A percentile compares a stretch with the other conserved stretches of the same genome.
phyloP scores from a whole-genome alignment of 495 filamentous ascomycete genomes.

The Hypoxylon rickii region DNA sequence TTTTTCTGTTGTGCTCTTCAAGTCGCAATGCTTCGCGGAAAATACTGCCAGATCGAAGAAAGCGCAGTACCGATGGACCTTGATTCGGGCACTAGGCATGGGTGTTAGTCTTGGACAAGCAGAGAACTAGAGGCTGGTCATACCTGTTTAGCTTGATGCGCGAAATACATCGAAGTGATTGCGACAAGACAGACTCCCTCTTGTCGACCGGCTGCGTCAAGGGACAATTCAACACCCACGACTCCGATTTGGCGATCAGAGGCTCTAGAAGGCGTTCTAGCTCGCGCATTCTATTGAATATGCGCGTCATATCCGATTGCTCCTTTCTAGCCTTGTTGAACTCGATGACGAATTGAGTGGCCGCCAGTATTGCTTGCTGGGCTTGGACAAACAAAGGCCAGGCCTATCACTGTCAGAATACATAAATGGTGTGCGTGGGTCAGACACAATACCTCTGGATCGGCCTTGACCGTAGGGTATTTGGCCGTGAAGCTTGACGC shows the following conservation, averaged over 20 bases:
- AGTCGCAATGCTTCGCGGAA: constrained; percentile 62
- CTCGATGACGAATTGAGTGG: constrained; percentile 59
- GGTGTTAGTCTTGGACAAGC: constrained; percentile 11
- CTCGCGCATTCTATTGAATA: constrained; percentile 60
- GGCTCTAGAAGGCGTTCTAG: constrained; percentile 57
- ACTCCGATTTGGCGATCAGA: constrained; percentile 52
- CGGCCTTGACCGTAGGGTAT: constrained; percentile 56
- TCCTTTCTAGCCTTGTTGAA: constrained; percentile 42
- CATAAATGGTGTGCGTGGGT: background rate
- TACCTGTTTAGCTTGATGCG: constrained; percentile 64
- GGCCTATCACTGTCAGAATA: constrained; percentile 41
- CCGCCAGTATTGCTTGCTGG: constrained; percentile 60
- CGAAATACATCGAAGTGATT: constrained; percentile 58
- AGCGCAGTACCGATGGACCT: constrained; percentile 62
- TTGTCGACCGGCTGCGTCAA: constrained; percentile 47
- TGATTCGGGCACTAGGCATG: constrained; percentile 59
- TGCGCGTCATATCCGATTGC: constrained; percentile 51
- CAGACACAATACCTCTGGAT: constrained; percentile 53
- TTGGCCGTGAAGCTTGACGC: constrained; percentile 61
- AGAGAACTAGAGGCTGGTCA: background rate
- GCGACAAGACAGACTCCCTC: constrained; percentile 52
- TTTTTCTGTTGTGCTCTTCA: constrained; percentile 48
- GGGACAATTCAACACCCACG: constrained; percentile 46
- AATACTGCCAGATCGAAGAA: constrained; percentile 66
- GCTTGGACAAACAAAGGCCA: constrained; percentile 61